Evolutionary conservation across 116 monocot genomes (phyloP).

Genomic region (Papilionanthe hybrid): DNA sequence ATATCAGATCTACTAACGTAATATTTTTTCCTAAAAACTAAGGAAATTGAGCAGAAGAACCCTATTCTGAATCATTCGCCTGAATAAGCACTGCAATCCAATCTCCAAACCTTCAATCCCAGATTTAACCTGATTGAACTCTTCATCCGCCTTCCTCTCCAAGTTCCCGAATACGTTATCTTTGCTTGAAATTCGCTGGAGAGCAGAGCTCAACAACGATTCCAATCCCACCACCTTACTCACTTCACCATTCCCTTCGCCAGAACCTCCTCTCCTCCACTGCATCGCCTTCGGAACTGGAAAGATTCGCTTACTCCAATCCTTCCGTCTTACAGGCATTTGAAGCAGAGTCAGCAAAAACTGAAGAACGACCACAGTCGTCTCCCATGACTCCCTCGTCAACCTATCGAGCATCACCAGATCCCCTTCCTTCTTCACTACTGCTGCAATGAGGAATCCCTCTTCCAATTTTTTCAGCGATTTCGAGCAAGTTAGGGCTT

Average conservation of each 20-base stretch:
- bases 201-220: neutral
- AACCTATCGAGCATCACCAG: neutral
- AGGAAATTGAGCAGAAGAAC: neutral
- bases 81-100: neutral
- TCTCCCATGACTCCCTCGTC: neutral
- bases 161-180: neutral
- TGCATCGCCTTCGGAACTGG: neutral
- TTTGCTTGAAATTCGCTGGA: neutral
- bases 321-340: neutral
- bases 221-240: neutral
- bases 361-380: neutral
- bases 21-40: neutral
- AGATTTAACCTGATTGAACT: neutral
- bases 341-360: neutral
- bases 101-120: neutral
- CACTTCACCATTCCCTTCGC: neutral
- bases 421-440: neutral
- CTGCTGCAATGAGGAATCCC: neutral
- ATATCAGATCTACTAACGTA: too few relatives aligned
- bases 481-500: neutral
- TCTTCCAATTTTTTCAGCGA: constrained; percentile 1
- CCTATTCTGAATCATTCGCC: neutral
- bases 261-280: neutral
- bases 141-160: neutral
- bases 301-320: neutral